A percentile compares a stretch with the other conserved stretches of the same genome.
Evolutionary conservation across 257 asterid species (phyloP).

Genomic region (Gentiana macrophylla): DNA sequence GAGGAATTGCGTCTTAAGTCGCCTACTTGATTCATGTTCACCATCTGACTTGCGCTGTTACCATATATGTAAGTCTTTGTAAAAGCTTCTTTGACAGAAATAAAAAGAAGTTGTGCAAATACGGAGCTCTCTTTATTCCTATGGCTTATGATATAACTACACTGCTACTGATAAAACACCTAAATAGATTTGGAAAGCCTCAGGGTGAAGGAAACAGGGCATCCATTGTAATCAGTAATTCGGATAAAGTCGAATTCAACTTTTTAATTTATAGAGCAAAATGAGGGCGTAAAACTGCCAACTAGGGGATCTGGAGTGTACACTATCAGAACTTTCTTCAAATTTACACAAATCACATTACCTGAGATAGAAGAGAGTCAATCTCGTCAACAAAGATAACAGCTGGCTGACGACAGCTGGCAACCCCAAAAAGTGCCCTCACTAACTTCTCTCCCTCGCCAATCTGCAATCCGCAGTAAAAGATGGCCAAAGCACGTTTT

Average conservation of each 20-base stretch:
- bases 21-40: constrained; percentile 97
- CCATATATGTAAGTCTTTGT: constrained; percentile 14
- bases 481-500: neutral
- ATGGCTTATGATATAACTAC: too few relatives aligned
- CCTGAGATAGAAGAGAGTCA: constrained; percentile 97
- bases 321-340: neutral
- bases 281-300: too few relatives aligned
- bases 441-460: constrained; percentile 99
- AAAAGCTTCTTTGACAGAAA: neutral
- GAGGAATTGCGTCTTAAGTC: constrained; percentile 94
- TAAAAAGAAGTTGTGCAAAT: too few relatives aligned
- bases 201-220: too few relatives aligned
- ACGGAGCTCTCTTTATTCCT: too few relatives aligned
- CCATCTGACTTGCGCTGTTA: constrained; percentile 99
- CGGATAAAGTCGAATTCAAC: too few relatives aligned
- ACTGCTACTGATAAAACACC: too few relatives aligned
- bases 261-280: too few relatives aligned
- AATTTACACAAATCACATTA: constrained; percentile 12
- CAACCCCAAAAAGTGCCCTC: constrained; percentile 98
- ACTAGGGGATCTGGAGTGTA: neutral
- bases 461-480: constrained; percentile 45
- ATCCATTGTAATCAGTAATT: too few relatives aligned
- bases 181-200: too few relatives aligned
- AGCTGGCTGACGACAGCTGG: constrained; percentile 98
- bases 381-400: constrained; percentile 96